Conservation (phyloP, 1,284 basidiomycete species). For the Trametes polyzona region DNA sequence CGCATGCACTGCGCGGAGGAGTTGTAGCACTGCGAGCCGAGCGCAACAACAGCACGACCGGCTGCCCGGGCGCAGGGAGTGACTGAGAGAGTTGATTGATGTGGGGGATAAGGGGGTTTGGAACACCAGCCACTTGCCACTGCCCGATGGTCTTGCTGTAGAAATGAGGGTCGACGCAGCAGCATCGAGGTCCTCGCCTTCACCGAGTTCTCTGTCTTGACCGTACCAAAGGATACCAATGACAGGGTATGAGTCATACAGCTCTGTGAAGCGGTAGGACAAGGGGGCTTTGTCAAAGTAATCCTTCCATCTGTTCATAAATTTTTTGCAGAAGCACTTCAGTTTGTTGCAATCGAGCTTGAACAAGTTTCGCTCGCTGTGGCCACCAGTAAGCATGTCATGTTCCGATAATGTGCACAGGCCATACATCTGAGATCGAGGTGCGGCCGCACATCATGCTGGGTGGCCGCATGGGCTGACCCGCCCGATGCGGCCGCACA, state of each 20-base stretch:
- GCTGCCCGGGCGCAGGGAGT: not conserved
- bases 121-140: not conserved
- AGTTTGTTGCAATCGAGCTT: no score
- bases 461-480: no score
- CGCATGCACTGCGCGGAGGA: not conserved
- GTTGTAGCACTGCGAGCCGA: constrained; percentile 1
- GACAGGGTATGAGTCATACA: not conserved
- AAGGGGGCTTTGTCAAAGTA: not conserved
- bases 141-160: not conserved
- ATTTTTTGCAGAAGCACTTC: no score
- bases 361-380: no score
- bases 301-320: no score
- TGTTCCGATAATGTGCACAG: no score
- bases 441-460: no score
- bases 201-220: not conserved
- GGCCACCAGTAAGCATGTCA: no score
- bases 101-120: not conserved
- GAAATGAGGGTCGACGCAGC: not conserved
- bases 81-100: not conserved
- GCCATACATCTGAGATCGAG: no score
- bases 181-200: not conserved
- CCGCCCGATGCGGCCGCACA: no score
- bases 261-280: not conserved
- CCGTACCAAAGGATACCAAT: not conserved
- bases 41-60: not conserved